Evolutionary conservation across 306 rosid genomes (phyloP), one percentile per base, ranked within the genome.

Genomic region (Ormosia emarginata): DNA sequence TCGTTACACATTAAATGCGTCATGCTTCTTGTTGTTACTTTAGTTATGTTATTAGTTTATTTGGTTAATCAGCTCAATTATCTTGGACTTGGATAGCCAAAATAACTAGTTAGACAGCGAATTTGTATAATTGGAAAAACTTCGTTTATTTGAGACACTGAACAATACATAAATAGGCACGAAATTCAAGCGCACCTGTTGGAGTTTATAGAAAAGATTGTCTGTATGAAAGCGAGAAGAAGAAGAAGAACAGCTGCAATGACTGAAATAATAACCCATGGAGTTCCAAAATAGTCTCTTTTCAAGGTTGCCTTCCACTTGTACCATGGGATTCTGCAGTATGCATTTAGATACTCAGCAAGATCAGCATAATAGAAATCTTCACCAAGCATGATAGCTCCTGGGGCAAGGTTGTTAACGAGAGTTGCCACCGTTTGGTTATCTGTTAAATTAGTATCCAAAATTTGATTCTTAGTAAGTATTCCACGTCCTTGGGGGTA

Each of bases 231-330:
- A 24, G 75, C 30, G 11, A 81, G 69, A 0, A 82, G 2, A 4
- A 86, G 67, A 32, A 81, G 34, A 41, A 59, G 1, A 49, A n/a
- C 5, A 5, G 74, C 81, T 4, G 44, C 84, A 52, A 44, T 7
- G 58, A 78, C 7, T 4, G 86, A 82, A 33, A 78, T 67, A 5
- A 8, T 0, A 15, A 84, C 66, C 86, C 90, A 81, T 3, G 86
- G 86, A 2, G 80, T 73, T 3, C 46, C 36, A 71, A 81, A 78
- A 34, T 81, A 78, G 33, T 81, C 74, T 0, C 75, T 83, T 56
- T 24, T 69, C 82, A 81, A 49, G 14, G 55, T 78, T 8, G 84
- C 86, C 84, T n/a, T 84, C 84, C 79, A 77, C 11, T 13, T 72
- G 47, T 85, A 29, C 74, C 86, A 64, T 0, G 52, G 32, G 37